phyloP scores from a whole-genome alignment of 2,329 filamentous ascomycete species.

The Aspergillus pseudoviridinutans region DNA sequence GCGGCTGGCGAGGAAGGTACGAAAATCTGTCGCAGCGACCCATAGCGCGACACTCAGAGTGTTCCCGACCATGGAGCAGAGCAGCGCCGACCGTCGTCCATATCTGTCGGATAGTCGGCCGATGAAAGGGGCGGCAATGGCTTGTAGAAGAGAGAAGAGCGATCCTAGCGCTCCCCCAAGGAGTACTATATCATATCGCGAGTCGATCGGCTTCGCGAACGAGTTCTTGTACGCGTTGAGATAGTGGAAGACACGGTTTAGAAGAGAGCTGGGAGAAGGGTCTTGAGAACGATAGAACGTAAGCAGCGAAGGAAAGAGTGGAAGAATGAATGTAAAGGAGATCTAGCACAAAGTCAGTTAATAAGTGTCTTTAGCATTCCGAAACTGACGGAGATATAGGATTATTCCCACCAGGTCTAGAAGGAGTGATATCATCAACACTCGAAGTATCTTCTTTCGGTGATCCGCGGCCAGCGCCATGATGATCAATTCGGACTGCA shows the following conservation, averaged over 20 bases:
- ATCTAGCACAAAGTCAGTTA: slow-evolving; percentile 58
- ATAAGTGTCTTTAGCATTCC: not conserved
- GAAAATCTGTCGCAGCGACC: slow-evolving; percentile 90
- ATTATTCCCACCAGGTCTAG: slow-evolving; percentile 70
- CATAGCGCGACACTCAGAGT: slow-evolving; percentile 89
- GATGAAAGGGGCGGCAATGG: slow-evolving; percentile 86
- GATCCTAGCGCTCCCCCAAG: slow-evolving; percentile 91
- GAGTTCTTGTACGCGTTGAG: slow-evolving; percentile 93
- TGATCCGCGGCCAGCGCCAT: slow-evolving; percentile 41
- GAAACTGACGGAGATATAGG: not conserved
- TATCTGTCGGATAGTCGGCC: slow-evolving; percentile 82
- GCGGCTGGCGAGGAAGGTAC: slow-evolving; percentile 90
- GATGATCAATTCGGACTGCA: not conserved
- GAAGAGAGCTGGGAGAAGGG: slow-evolving; percentile 58
- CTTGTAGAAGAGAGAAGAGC: slow-evolving; percentile 88
- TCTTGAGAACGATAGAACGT: slow-evolving; percentile 93
- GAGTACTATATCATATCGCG: slow-evolving; percentile 93
- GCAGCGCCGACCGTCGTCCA: slow-evolving; percentile 79
- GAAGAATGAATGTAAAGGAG: slow-evolving; percentile 97
- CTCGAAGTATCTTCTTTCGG: slow-evolving; percentile 77
- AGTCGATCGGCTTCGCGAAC: slow-evolving; percentile 89
- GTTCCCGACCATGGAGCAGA: slow-evolving; percentile 90
- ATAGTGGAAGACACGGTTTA: slow-evolving; percentile 74
- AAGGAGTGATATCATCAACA: slow-evolving; percentile 84
- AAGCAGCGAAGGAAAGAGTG: slow-evolving; percentile 89